phyloP scores from a whole-genome alignment of 192 early-diverging fungal species.

The Backusella sp. region DNA sequence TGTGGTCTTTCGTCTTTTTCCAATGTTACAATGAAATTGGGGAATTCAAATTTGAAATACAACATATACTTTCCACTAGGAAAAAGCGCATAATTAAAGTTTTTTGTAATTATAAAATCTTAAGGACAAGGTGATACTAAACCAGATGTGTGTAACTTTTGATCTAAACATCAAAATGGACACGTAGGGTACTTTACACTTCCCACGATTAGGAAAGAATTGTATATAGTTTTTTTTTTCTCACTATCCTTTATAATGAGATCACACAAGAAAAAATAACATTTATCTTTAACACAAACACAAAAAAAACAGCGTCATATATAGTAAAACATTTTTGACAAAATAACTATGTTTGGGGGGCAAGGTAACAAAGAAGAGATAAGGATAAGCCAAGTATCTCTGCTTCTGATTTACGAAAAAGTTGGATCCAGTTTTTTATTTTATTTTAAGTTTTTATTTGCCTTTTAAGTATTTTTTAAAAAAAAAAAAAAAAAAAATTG shows the following conservation, averaged over 20 bases:
- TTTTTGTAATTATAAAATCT: neutral
- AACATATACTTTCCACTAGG: neutral
- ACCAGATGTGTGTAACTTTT: constrained; percentile 5
- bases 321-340: neutral
- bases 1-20: too few species aligned
- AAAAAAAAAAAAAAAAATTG: neutral
- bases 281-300: neutral
- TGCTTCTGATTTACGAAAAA: too few species aligned
- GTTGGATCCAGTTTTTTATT: neutral
- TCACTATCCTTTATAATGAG: neutral
- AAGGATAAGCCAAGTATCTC: neutral
- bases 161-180: neutral
- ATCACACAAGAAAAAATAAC: neutral
- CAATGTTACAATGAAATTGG: neutral
- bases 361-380: neutral
- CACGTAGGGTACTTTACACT: neutral
- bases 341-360: neutral
- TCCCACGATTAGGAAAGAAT: neutral
- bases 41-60: neutral
- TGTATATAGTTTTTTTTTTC: neutral
- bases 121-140: neutral
- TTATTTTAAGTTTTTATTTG: neutral
- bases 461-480: neutral
- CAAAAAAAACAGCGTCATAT: neutral
- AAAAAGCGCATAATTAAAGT: neutral